A percentile compares a stretch with the other conserved stretches of the same genome.
Evolutionary conservation across 129 eudicot genomes (phyloP).

Genomic region (Pseudognaphalium luteoalbum): DNA sequence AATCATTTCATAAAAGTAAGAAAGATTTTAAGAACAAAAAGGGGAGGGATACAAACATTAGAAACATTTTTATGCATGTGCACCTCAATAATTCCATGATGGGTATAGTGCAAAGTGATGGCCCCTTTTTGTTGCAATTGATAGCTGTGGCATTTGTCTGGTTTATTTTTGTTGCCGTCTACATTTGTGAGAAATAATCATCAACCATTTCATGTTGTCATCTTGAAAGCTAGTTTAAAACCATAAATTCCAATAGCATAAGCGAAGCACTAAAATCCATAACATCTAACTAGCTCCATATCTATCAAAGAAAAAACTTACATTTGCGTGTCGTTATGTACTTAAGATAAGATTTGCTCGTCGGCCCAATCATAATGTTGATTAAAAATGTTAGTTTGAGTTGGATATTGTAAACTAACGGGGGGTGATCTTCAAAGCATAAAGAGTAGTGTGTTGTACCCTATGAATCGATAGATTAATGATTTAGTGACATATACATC

Average conservation of each 20-base stretch:
- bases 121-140: conserved; percentile 58
- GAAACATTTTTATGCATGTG: conserved; percentile 49
- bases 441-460: background rate
- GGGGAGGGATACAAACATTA: conserved; percentile 41
- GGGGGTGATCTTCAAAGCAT: background rate
- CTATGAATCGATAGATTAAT: background rate
- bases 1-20: conserved; percentile 44
- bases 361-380: background rate
- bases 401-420: too few species aligned
- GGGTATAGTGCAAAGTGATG: conserved; percentile 55
- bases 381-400: too few species aligned
- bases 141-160: conserved; percentile 54
- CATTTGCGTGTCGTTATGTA: background rate
- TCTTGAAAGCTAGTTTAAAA: conserved; percentile 28
- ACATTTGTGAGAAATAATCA: conserved; percentile 26
- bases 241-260: conserved; percentile 28
- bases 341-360: background rate
- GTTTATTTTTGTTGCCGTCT: conserved; percentile 46
- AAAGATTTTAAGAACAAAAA: conserved; percentile 40
- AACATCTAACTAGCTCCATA: conserved; percentile 3
- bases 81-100: conserved; percentile 56
- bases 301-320: background rate
- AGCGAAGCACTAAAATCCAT: conserved; percentile 39
- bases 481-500: too few species aligned
- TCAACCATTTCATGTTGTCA: conserved; percentile 33